Evolutionary conservation across 2,329 filamentous ascomycete species (phyloP).

Genomic region (Davidsoniella virescens): DNA sequence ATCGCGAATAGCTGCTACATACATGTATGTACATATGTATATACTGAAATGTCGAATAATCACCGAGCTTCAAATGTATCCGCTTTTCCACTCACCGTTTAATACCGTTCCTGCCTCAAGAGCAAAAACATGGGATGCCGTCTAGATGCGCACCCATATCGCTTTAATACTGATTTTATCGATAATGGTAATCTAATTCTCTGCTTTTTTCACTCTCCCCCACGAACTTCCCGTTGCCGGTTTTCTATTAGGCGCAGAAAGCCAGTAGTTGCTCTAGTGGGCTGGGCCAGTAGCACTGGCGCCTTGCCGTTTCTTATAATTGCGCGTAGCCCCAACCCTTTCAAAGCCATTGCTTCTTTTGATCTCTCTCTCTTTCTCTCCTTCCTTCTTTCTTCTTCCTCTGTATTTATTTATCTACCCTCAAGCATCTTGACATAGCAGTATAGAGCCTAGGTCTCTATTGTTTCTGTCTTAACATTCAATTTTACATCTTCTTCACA

Average conservation of each 20-base stretch:
- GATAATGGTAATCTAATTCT: not conserved
- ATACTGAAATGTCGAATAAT: too few species aligned
- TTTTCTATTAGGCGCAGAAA: too few species aligned
- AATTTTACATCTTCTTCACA: constrained; percentile 1
- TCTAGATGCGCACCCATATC: not conserved
- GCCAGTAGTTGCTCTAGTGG: too few species aligned
- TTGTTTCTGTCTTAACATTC: constrained; percentile 4
- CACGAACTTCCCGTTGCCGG: too few species aligned
- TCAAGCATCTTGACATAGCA: constrained; percentile 8
- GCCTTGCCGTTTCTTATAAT: constrained; percentile 5
- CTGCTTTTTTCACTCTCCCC: not conserved
- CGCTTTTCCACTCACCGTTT: too few species aligned
- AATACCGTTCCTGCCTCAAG: constrained; percentile 9
- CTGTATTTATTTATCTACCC: not conserved
- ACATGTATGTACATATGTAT: too few species aligned
- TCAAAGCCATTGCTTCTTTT: constrained; percentile 2
- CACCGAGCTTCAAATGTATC: too few species aligned
- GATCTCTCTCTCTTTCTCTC: not conserved
- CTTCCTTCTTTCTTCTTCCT: constrained; percentile 2
- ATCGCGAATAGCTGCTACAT: too few species aligned
- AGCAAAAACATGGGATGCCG: not conserved
- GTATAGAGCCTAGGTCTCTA: constrained; percentile 10
- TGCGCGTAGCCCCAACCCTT: constrained; percentile 9
- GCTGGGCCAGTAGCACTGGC: too few species aligned
- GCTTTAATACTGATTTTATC: not conserved